A percentile compares a stretch with the other conserved stretches of the same genome.
Conservation (phyloP, 2,329 filamentous ascomycete genomes). For the Trichoderma arundinaceum region DNA sequence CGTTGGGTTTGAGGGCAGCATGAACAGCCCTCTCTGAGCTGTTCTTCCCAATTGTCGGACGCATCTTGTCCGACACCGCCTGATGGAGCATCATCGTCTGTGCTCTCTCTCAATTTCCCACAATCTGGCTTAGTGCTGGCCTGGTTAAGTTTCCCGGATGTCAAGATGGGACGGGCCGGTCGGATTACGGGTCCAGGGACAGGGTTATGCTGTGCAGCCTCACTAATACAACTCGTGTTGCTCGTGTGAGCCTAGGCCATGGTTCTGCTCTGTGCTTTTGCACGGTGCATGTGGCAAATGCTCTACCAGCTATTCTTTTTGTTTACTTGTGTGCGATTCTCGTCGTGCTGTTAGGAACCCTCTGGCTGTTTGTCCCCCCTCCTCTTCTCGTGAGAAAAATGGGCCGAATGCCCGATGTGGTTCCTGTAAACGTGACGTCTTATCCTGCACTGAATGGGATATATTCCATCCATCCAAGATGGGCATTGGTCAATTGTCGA, state of each 20-base stretch:
- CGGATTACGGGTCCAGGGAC: constrained; percentile 14
- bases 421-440: neutral
- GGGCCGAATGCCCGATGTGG: neutral
- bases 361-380: neutral
- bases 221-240: neutral
- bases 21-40: neutral
- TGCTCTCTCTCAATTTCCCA: neutral
- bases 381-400: neutral
- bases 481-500: neutral
- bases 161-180: constrained; percentile 9
- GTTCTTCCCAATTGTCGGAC: neutral
- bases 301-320: too few species aligned
- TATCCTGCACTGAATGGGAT: neutral
- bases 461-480: neutral
- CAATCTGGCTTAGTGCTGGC: neutral
- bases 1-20: too few species aligned
- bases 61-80: neutral
- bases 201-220: constrained; percentile 2
- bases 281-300: neutral
- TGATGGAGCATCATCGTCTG: neutral
- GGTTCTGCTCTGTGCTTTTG: neutral
- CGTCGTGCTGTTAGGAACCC: neutral
- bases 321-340: neutral
- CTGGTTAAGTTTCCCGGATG: neutral
- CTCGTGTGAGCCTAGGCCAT: neutral